These are phyloP conservation scores for Solanum okadae DNA, from an alignment of 257 asterid species.

Conservation along the genomic window DNA sequence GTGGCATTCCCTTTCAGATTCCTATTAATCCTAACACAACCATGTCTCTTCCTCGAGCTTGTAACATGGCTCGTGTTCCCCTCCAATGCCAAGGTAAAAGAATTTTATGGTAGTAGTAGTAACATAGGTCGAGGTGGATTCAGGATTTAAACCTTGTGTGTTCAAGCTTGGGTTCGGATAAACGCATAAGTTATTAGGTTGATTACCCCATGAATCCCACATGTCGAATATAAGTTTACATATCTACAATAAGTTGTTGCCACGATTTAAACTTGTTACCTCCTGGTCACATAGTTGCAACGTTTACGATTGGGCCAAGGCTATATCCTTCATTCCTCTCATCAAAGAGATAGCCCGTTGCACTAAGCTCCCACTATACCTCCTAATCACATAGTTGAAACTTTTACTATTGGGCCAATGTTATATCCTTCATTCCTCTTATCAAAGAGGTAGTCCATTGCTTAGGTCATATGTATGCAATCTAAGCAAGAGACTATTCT, in stretches of 20 bases:
- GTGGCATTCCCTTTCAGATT: constrained; percentile 21
- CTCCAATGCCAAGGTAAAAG: constrained; percentile 58
- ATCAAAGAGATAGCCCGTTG: not conserved
- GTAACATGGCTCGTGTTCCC: constrained; percentile 56
- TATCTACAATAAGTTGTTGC: not conserved
- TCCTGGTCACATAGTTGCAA: not conserved
- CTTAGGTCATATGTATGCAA: not conserved
- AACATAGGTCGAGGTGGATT: not conserved
- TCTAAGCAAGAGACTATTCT: not conserved
- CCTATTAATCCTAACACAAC: constrained; percentile 49
- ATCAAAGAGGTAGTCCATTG: not conserved
- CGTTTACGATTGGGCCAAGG: not conserved
- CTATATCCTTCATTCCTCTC: not conserved
- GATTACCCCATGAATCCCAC: not conserved
- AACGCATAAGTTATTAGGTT: not conserved
- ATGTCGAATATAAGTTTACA: not conserved
- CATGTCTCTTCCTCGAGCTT: constrained; percentile 62
- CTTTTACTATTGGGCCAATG: not conserved
- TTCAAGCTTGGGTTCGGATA: not conserved
- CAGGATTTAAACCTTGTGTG: not conserved
- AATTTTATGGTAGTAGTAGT: not conserved
- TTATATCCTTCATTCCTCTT: not conserved
- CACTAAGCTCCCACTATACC: not conserved
- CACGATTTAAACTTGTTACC: not conserved
- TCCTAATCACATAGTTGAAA: no score